These are phyloP conservation scores for Viola odorata DNA, from an alignment of 345 rosid species.

Conservation along the genomic window DNA sequence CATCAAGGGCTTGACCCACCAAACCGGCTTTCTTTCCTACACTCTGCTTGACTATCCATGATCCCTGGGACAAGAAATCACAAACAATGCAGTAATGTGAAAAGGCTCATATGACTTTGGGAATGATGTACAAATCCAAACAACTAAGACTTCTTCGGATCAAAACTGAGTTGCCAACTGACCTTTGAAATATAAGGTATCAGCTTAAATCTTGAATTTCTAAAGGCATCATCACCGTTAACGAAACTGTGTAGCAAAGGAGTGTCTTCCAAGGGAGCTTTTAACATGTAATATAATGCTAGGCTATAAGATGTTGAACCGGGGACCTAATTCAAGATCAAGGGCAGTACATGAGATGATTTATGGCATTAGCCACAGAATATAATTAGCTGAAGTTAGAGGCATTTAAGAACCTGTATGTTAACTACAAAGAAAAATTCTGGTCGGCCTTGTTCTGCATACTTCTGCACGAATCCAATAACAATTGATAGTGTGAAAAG, in stretches of 20 bases:
- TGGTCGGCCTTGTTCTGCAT: conserved; percentile 45
- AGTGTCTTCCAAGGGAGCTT: conserved; percentile 63
- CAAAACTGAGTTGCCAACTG: background rate
- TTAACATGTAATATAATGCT: conserved; percentile 69
- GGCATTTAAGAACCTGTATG: conserved; percentile 44
- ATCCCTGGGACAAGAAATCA: conserved; percentile 45
- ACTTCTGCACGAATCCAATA: conserved; percentile 32
- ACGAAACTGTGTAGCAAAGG: conserved; percentile 77
- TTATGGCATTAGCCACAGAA: background rate
- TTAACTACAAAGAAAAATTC: conserved; percentile 86
- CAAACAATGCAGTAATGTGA: background rate
- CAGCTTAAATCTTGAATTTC: conserved; percentile 93
- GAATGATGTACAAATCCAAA: background rate
- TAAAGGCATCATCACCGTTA: conserved; percentile 72
- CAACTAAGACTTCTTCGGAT: background rate
- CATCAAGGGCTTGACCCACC: conserved; percentile 71
- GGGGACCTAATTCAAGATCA: conserved; percentile 47
- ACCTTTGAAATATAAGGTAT: conserved; percentile 90
- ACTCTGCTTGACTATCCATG: conserved; percentile 96
- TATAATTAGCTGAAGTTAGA: background rate
- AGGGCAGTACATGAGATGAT: background rate
- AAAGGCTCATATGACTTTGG: background rate
- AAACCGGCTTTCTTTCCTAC: conserved; percentile 88
- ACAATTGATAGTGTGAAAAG: background rate
- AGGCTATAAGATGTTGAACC: conserved; percentile 55